Evolutionary conservation across 2,329 filamentous ascomycete species (phyloP).

Genomic region (Emmonsiellopsis sp.): DNA sequence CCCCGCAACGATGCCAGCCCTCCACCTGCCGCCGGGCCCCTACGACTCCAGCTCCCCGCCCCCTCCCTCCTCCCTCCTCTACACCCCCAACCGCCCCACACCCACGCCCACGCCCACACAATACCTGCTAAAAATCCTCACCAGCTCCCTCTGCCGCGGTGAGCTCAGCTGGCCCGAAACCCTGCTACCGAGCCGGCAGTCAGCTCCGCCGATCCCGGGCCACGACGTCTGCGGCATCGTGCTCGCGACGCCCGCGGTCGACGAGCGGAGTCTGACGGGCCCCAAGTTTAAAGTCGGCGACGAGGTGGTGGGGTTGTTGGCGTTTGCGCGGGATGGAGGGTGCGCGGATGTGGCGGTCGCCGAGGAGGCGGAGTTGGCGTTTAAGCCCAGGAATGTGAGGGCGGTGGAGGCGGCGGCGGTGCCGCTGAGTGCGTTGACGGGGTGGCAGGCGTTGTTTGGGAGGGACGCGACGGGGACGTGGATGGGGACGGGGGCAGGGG

Average conservation of each 20-base stretch:
- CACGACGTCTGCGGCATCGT: slow-evolving; percentile 34
- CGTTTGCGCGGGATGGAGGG: too few relatives aligned
- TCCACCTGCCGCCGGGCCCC: slow-evolving; percentile 25
- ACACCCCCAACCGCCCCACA: slow-evolving; percentile 28
- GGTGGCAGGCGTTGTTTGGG: slow-evolving; percentile 36
- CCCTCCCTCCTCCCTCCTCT: slow-evolving; percentile 23
- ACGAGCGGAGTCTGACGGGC: slow-evolving; percentile 21
- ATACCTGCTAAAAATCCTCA: slow-evolving; percentile 33
- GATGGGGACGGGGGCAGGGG: too few relatives aligned
- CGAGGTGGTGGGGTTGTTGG: slow-evolving; percentile 31
- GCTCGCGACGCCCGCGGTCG: slow-evolving; percentile 24
- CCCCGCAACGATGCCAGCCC: slow-evolving; percentile 29
- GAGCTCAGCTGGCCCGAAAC: slow-evolving; percentile 25
- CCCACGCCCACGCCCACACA: slow-evolving; percentile 26
- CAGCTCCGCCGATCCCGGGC: too few relatives aligned
- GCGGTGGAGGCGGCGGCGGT: slow-evolving; percentile 28
- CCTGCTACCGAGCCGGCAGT: slow-evolving; percentile 13
- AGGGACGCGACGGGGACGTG: too few relatives aligned
- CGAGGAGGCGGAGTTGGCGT: slow-evolving; percentile 29
- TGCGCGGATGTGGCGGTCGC: slow-evolving; percentile 34
- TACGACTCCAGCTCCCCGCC: too few relatives aligned
- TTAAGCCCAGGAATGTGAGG: slow-evolving; percentile 29
- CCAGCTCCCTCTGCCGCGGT: slow-evolving; percentile 31
- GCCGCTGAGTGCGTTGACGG: slow-evolving; percentile 30
- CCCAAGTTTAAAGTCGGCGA: slow-evolving; percentile 34